A percentile compares a stretch with the other conserved stretches of the same genome.
Conservation (phyloP, 225 moss, liverwort and hornwort species). For the Anthoceros angustus region DNA sequence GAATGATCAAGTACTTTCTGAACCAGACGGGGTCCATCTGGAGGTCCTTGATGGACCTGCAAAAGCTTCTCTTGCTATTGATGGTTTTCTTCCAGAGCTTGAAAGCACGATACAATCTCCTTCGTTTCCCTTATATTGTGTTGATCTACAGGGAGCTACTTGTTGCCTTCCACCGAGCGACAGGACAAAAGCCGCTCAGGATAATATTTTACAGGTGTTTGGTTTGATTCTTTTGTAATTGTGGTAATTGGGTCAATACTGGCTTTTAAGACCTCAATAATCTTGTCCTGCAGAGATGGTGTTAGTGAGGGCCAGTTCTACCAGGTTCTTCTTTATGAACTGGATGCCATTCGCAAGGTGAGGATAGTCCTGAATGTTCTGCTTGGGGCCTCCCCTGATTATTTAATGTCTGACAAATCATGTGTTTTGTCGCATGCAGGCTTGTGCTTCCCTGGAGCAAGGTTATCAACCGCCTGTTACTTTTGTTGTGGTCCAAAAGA, state of each 20-base stretch:
- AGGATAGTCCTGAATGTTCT: neutral
- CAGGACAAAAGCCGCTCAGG: conserved; percentile 30
- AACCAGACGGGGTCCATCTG: neutral
- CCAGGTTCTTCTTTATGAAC: conserved; percentile 72
- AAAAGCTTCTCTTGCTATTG: too few species aligned
- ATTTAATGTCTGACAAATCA: too few species aligned
- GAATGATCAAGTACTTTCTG: conserved; percentile 69
- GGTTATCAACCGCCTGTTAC: conserved; percentile 96
- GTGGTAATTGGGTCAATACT: conserved; percentile 3
- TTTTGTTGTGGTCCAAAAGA: conserved; percentile 92
- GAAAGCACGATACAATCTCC: too few species aligned
- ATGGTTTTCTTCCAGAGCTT: too few species aligned
- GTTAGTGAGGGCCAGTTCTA: conserved; percentile 95
- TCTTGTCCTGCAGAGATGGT: conserved; percentile 69
- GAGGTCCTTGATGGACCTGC: too few species aligned
- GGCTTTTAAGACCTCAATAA: too few species aligned
- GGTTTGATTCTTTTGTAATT: conserved; percentile 7
- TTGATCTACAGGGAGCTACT: conserved; percentile 38
- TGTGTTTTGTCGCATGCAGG: conserved; percentile 15
- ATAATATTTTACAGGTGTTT: conserved; percentile 93
- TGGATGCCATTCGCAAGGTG: conserved; percentile 80
- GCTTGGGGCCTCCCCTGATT: too few species aligned
- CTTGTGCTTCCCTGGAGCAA: conserved; percentile 83
- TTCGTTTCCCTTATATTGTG: too few species aligned
- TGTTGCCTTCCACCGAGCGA: conserved; percentile 30